Base-by-base conservation (phyloP, 1,284 basidiomycete species). In the Ganoderma leucocontextum region DNA sequence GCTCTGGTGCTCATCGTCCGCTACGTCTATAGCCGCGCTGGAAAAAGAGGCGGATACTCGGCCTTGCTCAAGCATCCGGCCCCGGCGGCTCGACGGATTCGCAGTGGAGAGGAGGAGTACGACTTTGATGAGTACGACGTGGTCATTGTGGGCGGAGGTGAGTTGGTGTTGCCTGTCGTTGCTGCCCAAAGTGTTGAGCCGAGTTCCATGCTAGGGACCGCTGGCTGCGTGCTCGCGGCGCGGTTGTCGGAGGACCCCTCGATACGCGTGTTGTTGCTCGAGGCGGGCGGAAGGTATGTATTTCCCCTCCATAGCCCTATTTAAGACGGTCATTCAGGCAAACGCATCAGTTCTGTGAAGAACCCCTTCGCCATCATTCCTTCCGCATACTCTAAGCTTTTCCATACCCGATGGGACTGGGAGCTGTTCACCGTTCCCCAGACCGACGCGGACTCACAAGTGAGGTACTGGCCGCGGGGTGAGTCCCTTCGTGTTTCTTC, bases 201-300 rank as follows among this genome's bases (percentile, higher is more conserved):
- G 7, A 17, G 17, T 60, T 35, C 19, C 1, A n/a, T 73, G 22
- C 47, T 29, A 91, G 90, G 91, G 8, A 91, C 91, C 9, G 85
- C 89, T 2, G 91, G 91, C 8, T 92, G 90, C 71, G 90, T 86
- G 0, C 82, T 92, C 42, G 91, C 91, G 4, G 82, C 88, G 3
- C 83, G 91, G 36, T 80, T 93, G 35, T 87, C 86, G 10, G 91
- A 92, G 76, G 82, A 89, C 69, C 80, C 86, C 0, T 81, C 79
- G 7, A 74, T 89, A 1, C 83, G 83, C 2, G 89, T 92, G 8
- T 79, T 92, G 22, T 75, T 92, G 12, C 81, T 92, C 44, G 91
- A 93, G 77, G 86, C 89, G 0, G 91, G 91, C 2, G 79, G 82
- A 66, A 92, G 90, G 91, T 90, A 47, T 35, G 78, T 74, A 2